Percentiles rank a stretch among this genome's conserved stretches.
These are phyloP conservation scores for Globisporangium splendens DNA, from an alignment of 352 stramenopile species.

Conservation along the genomic window DNA sequence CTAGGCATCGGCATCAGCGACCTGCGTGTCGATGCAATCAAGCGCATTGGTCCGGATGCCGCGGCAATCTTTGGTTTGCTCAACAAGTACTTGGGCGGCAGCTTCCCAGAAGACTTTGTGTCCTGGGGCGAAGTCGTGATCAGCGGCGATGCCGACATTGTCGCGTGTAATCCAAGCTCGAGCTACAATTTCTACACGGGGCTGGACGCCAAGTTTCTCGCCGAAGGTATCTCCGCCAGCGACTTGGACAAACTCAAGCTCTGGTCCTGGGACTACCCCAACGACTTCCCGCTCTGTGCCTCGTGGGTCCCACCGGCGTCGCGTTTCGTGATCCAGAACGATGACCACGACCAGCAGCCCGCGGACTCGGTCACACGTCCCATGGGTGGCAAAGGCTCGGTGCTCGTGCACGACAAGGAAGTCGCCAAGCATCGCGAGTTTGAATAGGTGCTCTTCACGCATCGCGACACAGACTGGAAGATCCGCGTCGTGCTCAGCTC, in stretches of 20 bases:
- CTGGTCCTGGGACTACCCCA: slow-evolving; percentile 70
- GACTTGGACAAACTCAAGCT: slow-evolving; percentile 74
- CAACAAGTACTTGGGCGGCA: slow-evolving; percentile 57
- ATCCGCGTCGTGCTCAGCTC: slow-evolving; percentile 69
- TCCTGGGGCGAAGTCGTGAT: slow-evolving; percentile 53
- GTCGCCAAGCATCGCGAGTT: slow-evolving; percentile 51
- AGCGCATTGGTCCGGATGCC: slow-evolving; percentile 56
- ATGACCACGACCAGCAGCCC: slow-evolving; percentile 67
- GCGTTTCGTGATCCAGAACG: slow-evolving; percentile 71
- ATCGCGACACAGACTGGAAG: slow-evolving; percentile 53
- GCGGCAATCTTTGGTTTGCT: slow-evolving; percentile 48
- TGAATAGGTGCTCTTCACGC: slow-evolving; percentile 49
- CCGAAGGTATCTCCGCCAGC: slow-evolving; percentile 36
- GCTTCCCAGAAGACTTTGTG: slow-evolving; percentile 52
- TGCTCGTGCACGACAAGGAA: slow-evolving; percentile 50
- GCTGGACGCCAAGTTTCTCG: slow-evolving; percentile 37
- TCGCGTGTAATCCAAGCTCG: slow-evolving; percentile 45
- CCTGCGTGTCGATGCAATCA: slow-evolving; percentile 58
- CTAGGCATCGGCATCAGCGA: slow-evolving; percentile 62
- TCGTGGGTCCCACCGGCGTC: slow-evolving; percentile 53
- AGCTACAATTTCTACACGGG: slow-evolving; percentile 63
- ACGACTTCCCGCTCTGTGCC: slow-evolving; percentile 42
- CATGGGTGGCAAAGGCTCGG: slow-evolving; percentile 48
- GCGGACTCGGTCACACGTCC: slow-evolving; percentile 38
- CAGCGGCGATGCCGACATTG: slow-evolving; percentile 28